These are phyloP conservation scores for Ceratobasidium sp. DNA, from an alignment of 1,284 basidiomycete species.

Conservation along the genomic window DNA sequence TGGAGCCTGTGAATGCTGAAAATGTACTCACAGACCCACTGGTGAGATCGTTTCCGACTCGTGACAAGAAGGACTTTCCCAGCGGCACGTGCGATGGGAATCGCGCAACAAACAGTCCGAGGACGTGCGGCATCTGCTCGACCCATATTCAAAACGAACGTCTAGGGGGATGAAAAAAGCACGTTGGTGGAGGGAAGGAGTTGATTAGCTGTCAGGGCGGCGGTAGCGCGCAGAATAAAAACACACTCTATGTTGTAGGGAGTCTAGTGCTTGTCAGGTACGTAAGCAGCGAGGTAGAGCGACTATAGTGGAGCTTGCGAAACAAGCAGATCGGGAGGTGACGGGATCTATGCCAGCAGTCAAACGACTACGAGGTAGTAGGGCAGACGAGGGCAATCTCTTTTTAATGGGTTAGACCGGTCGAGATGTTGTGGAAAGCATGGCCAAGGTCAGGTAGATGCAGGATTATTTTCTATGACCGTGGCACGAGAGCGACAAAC, in stretches of 20 bases:
- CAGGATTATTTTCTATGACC: conserved; percentile 40
- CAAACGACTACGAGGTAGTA: conserved; percentile 48
- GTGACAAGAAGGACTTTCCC: conserved; percentile 83
- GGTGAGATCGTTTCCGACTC: conserved; percentile 79
- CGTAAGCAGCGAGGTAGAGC: conserved; percentile 17
- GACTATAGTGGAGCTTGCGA: background rate
- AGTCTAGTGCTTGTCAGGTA: conserved; percentile 26
- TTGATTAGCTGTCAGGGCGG: conserved; percentile 38
- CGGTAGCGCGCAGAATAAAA: background rate
- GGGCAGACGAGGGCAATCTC: conserved; percentile 54
- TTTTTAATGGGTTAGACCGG: conserved; percentile 58
- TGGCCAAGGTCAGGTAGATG: conserved; percentile 26
- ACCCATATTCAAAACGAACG: conserved; percentile 40
- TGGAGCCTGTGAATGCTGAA: background rate
- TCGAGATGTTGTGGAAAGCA: conserved; percentile 44
- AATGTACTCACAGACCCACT: conserved; percentile 84
- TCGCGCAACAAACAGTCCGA: conserved; percentile 78
- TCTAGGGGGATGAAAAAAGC: background rate
- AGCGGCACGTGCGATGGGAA: conserved; percentile 76
- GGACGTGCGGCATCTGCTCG: conserved; percentile 41
- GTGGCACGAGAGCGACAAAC: conserved; percentile 20
- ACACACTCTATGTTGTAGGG: conserved; percentile 31
- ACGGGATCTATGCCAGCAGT: background rate
- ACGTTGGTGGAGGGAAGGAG: background rate
- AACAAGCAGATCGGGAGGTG: background rate